Conservation (phyloP, 352 stramenopile species). For the Globisporangium megalacanthum region DNA sequence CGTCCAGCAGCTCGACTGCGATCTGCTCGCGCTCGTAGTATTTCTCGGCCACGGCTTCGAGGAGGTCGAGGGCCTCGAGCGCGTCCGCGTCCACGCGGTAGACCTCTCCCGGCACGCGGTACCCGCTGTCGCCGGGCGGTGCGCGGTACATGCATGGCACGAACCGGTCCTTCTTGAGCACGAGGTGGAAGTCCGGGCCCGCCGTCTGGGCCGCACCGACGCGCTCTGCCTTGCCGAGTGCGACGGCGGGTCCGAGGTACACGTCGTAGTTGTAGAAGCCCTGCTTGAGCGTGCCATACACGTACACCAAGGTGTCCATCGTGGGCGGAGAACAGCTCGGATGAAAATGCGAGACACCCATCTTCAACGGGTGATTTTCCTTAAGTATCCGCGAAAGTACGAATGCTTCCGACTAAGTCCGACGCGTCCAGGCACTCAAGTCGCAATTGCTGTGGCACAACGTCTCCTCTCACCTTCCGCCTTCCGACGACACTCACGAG, state of each 20-base stretch:
- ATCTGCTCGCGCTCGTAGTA: conserved; percentile 69
- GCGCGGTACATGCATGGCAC: conserved; percentile 65
- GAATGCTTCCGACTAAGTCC: background rate
- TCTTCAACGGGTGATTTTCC: background rate
- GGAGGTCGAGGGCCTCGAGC: conserved; percentile 58
- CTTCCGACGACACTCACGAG: background rate
- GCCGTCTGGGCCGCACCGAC: conserved; percentile 34
- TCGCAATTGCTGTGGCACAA: too few species aligned
- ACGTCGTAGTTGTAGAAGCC: conserved; percentile 64
- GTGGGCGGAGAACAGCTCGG: too few species aligned
- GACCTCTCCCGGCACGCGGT: conserved; percentile 50
- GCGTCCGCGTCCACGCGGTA: conserved; percentile 52
- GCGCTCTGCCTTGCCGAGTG: conserved; percentile 42
- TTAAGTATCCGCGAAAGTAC: background rate
- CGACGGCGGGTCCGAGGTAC: conserved; percentile 52
- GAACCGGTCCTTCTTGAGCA: conserved; percentile 52
- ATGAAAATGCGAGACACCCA: too few species aligned
- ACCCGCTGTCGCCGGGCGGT: conserved; percentile 21
- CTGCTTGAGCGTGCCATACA: conserved; percentile 79
- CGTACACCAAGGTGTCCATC: conserved; percentile 53
- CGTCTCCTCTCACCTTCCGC: background rate
- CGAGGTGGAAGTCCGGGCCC: conserved; percentile 43
- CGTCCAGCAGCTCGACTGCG: conserved; percentile 43
- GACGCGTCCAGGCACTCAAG: too few species aligned
- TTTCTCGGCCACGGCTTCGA: conserved; percentile 63